Percentiles rank a stretch among this genome's conserved stretches.
Conservation (phyloP, 169 alveolate genomes). For the Cryptosporidium sp. region DNA sequence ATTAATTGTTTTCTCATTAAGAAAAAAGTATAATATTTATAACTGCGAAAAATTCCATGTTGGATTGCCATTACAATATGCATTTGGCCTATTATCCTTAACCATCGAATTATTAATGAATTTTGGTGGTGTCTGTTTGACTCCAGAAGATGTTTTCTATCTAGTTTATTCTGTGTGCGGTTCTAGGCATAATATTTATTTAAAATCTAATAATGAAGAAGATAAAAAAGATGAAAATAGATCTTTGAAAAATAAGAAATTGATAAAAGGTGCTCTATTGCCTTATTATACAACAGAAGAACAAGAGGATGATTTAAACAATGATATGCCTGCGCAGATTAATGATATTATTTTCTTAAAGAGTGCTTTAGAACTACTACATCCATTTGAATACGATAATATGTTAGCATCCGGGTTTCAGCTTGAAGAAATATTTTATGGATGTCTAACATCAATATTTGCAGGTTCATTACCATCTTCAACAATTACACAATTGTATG, state of each 20-base stretch:
- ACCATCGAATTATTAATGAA: conserved; percentile 67
- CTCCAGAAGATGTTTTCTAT: conserved; percentile 69
- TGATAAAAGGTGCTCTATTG: conserved; percentile 54
- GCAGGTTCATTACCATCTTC: conserved; percentile 72
- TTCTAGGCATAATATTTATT: conserved; percentile 43
- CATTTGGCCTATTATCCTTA: conserved; percentile 62
- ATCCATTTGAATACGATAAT: conserved; percentile 74
- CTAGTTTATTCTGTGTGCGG: conserved; percentile 64
- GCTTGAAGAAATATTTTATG: conserved; percentile 54
- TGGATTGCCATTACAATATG: conserved; percentile 72
- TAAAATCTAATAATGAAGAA: conserved; percentile 6
- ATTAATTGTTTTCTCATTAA: conserved; percentile 56
- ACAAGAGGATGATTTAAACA: conserved; percentile 48
- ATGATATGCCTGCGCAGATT: conserved; percentile 74
- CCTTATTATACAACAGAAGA: conserved; percentile 69
- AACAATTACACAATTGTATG: conserved; percentile 69
- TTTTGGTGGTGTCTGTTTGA: conserved; percentile 68
- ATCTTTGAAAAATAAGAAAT: conserved; percentile 18
- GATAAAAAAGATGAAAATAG: conserved; percentile 4
- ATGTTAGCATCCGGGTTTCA: conserved; percentile 76
- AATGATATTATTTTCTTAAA: conserved; percentile 54
- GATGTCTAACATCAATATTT: conserved; percentile 63
- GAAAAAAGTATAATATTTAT: conserved; percentile 60
- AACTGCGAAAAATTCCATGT: conserved; percentile 75
- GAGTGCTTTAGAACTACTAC: conserved; percentile 57